A percentile compares a stretch with the other conserved stretches of the same genome.
phyloP scores from a whole-genome alignment of 495 filamentous ascomycete genomes.

The Penicillium canariense region DNA sequence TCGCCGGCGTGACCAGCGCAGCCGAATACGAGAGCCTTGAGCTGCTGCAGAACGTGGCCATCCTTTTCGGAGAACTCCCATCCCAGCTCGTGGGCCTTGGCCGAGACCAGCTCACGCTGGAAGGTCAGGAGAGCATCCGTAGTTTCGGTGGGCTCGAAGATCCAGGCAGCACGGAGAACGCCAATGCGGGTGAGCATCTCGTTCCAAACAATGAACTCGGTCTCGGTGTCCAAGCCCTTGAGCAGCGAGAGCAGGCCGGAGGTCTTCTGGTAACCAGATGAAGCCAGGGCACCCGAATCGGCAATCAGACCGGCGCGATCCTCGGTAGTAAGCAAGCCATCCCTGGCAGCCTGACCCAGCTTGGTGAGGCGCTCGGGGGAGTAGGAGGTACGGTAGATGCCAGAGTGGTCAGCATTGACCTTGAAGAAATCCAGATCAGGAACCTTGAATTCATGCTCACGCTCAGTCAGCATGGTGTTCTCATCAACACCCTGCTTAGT shows the following conservation, averaged over 20 bases:
- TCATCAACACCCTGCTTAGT: slow-evolving; percentile 59
- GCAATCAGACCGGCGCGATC: slow-evolving; percentile 95
- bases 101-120: slow-evolving; percentile 68
- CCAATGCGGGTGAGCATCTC: slow-evolving; percentile 78
- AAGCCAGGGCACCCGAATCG: slow-evolving; percentile 86
- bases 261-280: slow-evolving; percentile 89
- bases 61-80: slow-evolving; percentile 85
- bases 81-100: slow-evolving; percentile 79
- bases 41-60: slow-evolving; percentile 85
- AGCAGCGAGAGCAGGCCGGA: slow-evolving; percentile 84
- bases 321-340: slow-evolving; percentile 83
- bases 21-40: slow-evolving; percentile 65
- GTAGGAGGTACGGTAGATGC: slow-evolving; percentile 64
- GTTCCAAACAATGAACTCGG: slow-evolving; percentile 91
- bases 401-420: slow-evolving; percentile 66
- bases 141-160: slow-evolving; percentile 76
- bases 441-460: slow-evolving; percentile 70
- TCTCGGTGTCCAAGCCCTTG: slow-evolving; percentile 77
- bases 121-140: slow-evolving; percentile 77
- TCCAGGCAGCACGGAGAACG: slow-evolving; percentile 75
- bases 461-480: slow-evolving; percentile 61
- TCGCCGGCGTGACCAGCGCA: slow-evolving; percentile 60
- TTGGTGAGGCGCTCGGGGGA: slow-evolving; percentile 58
- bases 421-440: slow-evolving; percentile 64
- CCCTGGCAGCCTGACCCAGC: slow-evolving; percentile 72